Percentiles rank a stretch among this genome's conserved stretches.
Conservation (phyloP, 306 rosid genomes). For the Trifolium repens region DNA sequence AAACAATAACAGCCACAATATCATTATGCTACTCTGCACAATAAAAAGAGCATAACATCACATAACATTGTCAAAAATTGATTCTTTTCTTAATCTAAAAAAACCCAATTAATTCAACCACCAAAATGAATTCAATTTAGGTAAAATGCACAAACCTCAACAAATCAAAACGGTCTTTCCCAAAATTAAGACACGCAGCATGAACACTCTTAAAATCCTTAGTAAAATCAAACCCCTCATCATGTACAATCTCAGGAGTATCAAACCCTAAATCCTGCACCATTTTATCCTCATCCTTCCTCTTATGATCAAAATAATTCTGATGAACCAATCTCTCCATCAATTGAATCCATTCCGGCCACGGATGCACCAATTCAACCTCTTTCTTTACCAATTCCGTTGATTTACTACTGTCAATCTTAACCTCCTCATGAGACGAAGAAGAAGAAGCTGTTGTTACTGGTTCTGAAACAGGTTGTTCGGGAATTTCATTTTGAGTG, state of each 20-base stretch:
- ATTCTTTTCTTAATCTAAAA: background rate
- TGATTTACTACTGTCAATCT: background rate
- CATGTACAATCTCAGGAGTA: slow-evolving; percentile 41
- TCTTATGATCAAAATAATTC: slow-evolving; percentile 83
- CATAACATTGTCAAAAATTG: slow-evolving; percentile 14
- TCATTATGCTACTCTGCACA: background rate
- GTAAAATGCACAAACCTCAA: slow-evolving; percentile 65
- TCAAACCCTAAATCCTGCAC: slow-evolving; percentile 67
- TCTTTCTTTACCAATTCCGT: slow-evolving; percentile 38
- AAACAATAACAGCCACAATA: background rate
- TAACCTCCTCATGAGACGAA: background rate
- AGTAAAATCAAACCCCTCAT: slow-evolving; percentile 55
- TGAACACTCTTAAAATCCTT: slow-evolving; percentile 78
- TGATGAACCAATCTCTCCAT: slow-evolving; percentile 91
- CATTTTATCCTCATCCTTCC: slow-evolving; percentile 80
- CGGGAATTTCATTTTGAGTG: slow-evolving; percentile 32
- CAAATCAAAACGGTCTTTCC: slow-evolving; percentile 90
- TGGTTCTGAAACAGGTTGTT: slow-evolving; percentile 26
- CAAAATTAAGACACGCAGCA: slow-evolving; percentile 78
- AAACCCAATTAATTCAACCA: slow-evolving; percentile 8
- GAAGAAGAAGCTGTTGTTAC: background rate
- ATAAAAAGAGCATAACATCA: background rate
- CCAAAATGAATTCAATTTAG: background rate
- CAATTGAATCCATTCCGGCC: slow-evolving; percentile 98
- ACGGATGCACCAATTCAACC: slow-evolving; percentile 86